Conservation (phyloP, 495 filamentous ascomycete species). For the Tuber calosporum region DNA sequence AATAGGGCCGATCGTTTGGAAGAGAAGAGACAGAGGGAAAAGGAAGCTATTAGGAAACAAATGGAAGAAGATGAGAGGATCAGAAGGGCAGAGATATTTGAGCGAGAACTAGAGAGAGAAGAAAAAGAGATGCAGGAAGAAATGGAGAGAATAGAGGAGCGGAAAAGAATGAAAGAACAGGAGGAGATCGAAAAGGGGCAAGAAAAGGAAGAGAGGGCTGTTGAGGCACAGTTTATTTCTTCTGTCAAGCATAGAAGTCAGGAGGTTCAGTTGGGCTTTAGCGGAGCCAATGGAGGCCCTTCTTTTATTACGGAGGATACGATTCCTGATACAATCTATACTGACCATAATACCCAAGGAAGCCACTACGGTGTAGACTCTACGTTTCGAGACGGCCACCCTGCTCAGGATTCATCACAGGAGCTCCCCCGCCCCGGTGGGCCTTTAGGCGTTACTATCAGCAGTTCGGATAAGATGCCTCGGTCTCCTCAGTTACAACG, state of each 20-base stretch:
- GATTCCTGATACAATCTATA: slow-evolving; percentile 16
- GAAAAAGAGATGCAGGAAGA: slow-evolving; percentile 21
- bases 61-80: slow-evolving; percentile 35
- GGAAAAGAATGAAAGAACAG: slow-evolving; percentile 20
- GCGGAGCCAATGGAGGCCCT: slow-evolving; percentile 34
- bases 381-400: background rate
- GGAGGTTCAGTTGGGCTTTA: slow-evolving; percentile 33
- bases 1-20: slow-evolving; percentile 29
- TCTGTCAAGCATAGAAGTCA: slow-evolving; percentile 2
- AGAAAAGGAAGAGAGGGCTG: background rate
- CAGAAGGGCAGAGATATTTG: slow-evolving; percentile 29
- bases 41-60: slow-evolving; percentile 27
- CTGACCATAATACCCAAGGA: background rate
- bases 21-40: slow-evolving; percentile 24
- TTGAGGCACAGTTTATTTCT: background rate
- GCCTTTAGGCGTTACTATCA: background rate
- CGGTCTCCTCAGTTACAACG: background rate
- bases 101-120: slow-evolving; percentile 38
- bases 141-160: slow-evolving; percentile 20
- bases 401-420: background rate
- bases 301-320: slow-evolving; percentile 38
- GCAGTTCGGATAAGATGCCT: background rate
- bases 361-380: background rate
- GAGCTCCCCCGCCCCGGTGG: background rate
- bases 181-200: slow-evolving; percentile 7